phyloP scores from a whole-genome alignment of 345 rosid genomes.

The Reutealis trisperma region DNA sequence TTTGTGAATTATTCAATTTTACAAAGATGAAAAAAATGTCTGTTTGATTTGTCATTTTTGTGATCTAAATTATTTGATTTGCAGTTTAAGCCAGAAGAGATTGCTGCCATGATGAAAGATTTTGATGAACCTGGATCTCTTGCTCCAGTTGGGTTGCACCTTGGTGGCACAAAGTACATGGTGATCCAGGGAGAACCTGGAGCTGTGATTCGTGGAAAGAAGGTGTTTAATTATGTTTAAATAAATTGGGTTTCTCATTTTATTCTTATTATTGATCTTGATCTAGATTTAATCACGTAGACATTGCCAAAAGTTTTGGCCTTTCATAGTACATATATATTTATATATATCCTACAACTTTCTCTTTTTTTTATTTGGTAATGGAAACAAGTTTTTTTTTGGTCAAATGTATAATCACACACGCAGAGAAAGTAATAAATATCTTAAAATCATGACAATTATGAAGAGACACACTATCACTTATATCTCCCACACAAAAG shows the following conservation, averaged over 20 bases:
- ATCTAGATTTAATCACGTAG: background rate
- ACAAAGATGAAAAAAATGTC: too few relatives aligned
- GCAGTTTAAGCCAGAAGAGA: conserved; percentile 26
- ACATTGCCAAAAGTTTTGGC: background rate
- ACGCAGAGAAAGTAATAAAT: too few relatives aligned
- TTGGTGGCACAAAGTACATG: conserved; percentile 30
- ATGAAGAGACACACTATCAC: too few relatives aligned
- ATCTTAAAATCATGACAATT: too few relatives aligned
- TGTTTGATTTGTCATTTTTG: background rate
- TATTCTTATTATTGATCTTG: background rate
- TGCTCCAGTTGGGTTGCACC: conserved; percentile 25
- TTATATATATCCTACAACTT: background rate
- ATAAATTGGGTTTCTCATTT: conserved; percentile 4
- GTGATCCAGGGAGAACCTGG: conserved; percentile 33
- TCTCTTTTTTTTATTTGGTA: background rate
- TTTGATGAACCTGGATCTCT: conserved; percentile 29
- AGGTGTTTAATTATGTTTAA: conserved; percentile 3
- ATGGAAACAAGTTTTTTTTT: too few relatives aligned
- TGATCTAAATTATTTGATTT: background rate
- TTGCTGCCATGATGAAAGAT: conserved; percentile 27
- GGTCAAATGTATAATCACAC: too few relatives aligned
- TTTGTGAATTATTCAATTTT: background rate
- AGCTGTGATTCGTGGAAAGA: conserved; percentile 33
- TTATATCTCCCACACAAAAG: too few relatives aligned
- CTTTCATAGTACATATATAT: background rate